Conservation (phyloP, 495 filamentous ascomycete genomes). For the Penicillium cosmopolitanum region DNA sequence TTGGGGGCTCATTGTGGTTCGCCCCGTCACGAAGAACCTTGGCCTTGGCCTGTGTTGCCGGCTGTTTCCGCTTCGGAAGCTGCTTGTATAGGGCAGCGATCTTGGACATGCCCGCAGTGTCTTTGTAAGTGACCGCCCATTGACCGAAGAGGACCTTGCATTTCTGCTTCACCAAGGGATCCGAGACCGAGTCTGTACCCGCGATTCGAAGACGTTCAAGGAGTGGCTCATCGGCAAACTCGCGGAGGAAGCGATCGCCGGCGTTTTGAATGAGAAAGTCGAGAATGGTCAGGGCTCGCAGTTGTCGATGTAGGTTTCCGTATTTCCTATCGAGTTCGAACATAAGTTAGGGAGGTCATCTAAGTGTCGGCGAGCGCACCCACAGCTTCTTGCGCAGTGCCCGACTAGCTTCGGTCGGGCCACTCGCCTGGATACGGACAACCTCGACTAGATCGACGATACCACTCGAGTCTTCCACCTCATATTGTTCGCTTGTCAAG, state of each 20-base stretch:
- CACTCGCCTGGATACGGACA: slow-evolving; percentile 84
- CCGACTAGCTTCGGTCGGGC: slow-evolving; percentile 87
- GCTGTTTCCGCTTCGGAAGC: slow-evolving; percentile 67
- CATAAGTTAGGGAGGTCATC: slow-evolving; percentile 17
- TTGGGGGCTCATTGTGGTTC: slow-evolving; percentile 59
- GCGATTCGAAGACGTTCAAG: slow-evolving; percentile 90
- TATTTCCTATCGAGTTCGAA: slow-evolving; percentile 68
- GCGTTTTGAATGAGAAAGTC: slow-evolving; percentile 96
- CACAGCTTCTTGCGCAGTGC: slow-evolving; percentile 96
- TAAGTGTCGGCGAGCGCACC: slow-evolving; percentile 32
- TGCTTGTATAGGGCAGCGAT: slow-evolving; percentile 82
- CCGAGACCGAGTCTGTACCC: slow-evolving; percentile 81
- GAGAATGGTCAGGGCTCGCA: slow-evolving; percentile 86
- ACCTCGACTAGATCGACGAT: slow-evolving; percentile 94
- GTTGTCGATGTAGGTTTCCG: slow-evolving; percentile 86
- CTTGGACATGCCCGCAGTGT: slow-evolving; percentile 76
- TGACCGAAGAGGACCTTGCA: slow-evolving; percentile 82
- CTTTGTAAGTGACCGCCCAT: slow-evolving; percentile 86
- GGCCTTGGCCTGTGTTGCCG: slow-evolving; percentile 70
- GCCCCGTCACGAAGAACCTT: slow-evolving; percentile 79
- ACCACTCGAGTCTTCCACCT: slow-evolving; percentile 87
- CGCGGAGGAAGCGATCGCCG: slow-evolving; percentile 81
- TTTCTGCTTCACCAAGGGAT: slow-evolving; percentile 82
- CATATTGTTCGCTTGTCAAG: slow-evolving; percentile 85
- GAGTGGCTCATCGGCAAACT: slow-evolving; percentile 88